phyloP scores from a whole-genome alignment of 2,329 filamentous ascomycete species.

The Fusarium duplospermum region DNA sequence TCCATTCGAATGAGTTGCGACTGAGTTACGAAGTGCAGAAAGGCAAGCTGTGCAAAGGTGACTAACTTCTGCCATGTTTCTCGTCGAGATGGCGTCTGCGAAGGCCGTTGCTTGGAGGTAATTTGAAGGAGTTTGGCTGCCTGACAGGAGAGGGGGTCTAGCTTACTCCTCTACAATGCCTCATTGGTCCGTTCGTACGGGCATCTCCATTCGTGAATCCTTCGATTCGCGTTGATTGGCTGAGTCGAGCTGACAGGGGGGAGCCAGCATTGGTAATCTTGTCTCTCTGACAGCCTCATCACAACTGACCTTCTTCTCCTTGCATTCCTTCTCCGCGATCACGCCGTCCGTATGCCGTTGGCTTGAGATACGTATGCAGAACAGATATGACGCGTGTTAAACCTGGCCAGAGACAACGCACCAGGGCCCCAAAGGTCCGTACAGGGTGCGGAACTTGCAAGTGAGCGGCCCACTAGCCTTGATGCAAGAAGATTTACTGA shows the following conservation, averaged over 20 bases:
- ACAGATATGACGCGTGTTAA: constrained; percentile 24
- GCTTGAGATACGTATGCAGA: neutral
- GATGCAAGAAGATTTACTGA: rapidly evolving
- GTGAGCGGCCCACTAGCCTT: neutral
- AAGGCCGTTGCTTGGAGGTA: neutral
- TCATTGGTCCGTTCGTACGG: constrained; percentile 12
- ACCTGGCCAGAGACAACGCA: constrained; percentile 12
- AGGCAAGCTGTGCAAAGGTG: neutral
- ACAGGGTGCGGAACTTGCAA: constrained; percentile 30
- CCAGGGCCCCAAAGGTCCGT: constrained; percentile 10
- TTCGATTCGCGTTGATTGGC: neutral
- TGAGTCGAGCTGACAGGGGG: too few relatives aligned
- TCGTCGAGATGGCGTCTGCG: neutral
- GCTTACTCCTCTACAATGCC: neutral
- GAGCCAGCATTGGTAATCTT: neutral
- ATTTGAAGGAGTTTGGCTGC: neutral
- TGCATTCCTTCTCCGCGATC: neutral
- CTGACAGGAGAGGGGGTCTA: neutral
- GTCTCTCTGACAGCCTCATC: neutral
- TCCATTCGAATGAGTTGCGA: neutral
- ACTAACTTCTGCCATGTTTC: neutral
- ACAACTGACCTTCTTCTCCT: neutral
- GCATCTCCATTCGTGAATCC: neutral
- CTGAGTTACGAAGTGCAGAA: neutral
- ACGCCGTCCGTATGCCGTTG: neutral